Conservation (phyloP, 2,329 filamentous ascomycete genomes). For the Helotiales sp. region DNA sequence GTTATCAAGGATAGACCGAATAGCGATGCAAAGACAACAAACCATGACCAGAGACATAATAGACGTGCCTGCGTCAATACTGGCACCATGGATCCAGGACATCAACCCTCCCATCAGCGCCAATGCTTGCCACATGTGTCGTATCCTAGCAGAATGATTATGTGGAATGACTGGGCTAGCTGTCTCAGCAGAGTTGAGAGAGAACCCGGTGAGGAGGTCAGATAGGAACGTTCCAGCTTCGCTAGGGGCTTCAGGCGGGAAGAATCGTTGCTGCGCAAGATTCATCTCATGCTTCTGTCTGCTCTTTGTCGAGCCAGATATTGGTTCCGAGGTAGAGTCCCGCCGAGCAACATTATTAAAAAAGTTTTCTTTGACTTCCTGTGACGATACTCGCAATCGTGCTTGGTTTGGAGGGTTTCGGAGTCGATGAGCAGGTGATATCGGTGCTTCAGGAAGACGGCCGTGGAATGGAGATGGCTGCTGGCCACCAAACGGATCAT, state of each 20-base stretch:
- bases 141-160: neutral
- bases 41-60: conserved; percentile 13
- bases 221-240: conserved; percentile 23
- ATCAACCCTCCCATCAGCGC: conserved; percentile 13
- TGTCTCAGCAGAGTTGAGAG: conserved; percentile 15
- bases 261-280: conserved; percentile 49
- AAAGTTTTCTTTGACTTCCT: conserved; percentile 50
- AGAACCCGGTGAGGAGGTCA: conserved; percentile 23
- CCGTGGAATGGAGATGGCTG: conserved; percentile 60
- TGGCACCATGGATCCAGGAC: conserved; percentile 16
- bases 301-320: neutral
- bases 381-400: conserved; percentile 47
- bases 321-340: neutral
- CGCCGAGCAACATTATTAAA: conserved; percentile 39
- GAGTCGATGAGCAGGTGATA: conserved; percentile 60
- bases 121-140: conserved; percentile 11
- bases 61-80: neutral
- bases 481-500: conserved; percentile 21
- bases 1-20: conserved; percentile 20
- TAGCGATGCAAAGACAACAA: conserved; percentile 8
- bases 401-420: conserved; percentile 62
- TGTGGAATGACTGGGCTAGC: neutral
- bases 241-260: conserved; percentile 16
- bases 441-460: conserved; percentile 68
- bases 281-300: conserved; percentile 33